A percentile compares a stretch with the other conserved stretches of the same genome.
Conservation (phyloP, 176 grass and related monocot genomes). For the Hordeum vulgare region MorexV3_pseudomolecules_assembly NC_058524.1:600412876-600413375, state of each 20-base stretch:
- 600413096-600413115: background rate
- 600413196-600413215: conserved; percentile 75
- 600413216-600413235: conserved; percentile 67
- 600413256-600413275: background rate
- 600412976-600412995: conserved; percentile 18
- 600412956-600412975: conserved; percentile 19
- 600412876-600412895: background rate
- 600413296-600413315: background rate
- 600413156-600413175: conserved; percentile 91
- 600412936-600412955: background rate
- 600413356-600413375: conserved; percentile 81
- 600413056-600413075: background rate
- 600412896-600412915: background rate
- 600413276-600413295: background rate
- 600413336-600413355: conserved; percentile 42
- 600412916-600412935: background rate
- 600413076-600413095: conserved; percentile 29
- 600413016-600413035: background rate
- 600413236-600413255: conserved; percentile 1
- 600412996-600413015: conserved; percentile 13
- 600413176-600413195: conserved; percentile 88
- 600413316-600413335: background rate
- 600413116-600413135: background rate
- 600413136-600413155: background rate
- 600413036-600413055: background rate